phyloP scores from a whole-genome alignment of 768 basidiomycete genomes.

The Rhizopogon salebrosus region DNA sequence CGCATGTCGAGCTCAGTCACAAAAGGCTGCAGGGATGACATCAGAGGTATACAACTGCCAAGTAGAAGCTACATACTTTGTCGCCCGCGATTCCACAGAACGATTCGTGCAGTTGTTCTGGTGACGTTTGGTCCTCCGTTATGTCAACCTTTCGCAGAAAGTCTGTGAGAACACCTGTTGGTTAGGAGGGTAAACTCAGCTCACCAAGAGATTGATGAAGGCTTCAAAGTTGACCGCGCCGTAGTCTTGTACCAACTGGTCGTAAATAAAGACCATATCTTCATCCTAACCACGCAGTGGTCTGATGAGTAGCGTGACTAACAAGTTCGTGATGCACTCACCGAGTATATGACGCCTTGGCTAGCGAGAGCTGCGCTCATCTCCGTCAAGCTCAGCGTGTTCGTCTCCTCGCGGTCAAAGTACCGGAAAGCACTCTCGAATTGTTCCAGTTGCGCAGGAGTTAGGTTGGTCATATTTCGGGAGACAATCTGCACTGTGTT shows the following conservation, averaged over 20 bases:
- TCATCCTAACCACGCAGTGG: constrained; percentile 51
- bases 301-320: neutral
- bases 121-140: constrained; percentile 91
- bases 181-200: constrained; percentile 11
- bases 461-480: constrained; percentile 88
- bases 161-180: neutral
- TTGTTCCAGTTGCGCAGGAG: constrained; percentile 93
- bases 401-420: constrained; percentile 91
- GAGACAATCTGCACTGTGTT: constrained; percentile 70
- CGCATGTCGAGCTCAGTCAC: constrained; percentile 92
- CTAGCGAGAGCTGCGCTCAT: constrained; percentile 94
- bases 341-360: constrained; percentile 89
- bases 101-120: constrained; percentile 86
- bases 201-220: constrained; percentile 88
- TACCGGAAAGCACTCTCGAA: constrained; percentile 97
- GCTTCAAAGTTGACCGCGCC: constrained; percentile 91
- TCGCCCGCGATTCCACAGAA: constrained; percentile 89
- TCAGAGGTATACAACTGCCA: neutral
- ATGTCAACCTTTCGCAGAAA: constrained; percentile 70
- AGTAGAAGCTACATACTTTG: constrained; percentile 51
- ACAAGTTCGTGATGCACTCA: constrained; percentile 24
- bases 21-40: constrained; percentile 54
- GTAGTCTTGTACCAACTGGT: constrained; percentile 72
- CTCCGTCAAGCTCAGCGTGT: constrained; percentile 79
- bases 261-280: constrained; percentile 80